These are phyloP conservation scores for Sporothrix schenckii DNA, from an alignment of 2,329 filamentous ascomycete genomes.

Conservation along the genomic window DNA sequence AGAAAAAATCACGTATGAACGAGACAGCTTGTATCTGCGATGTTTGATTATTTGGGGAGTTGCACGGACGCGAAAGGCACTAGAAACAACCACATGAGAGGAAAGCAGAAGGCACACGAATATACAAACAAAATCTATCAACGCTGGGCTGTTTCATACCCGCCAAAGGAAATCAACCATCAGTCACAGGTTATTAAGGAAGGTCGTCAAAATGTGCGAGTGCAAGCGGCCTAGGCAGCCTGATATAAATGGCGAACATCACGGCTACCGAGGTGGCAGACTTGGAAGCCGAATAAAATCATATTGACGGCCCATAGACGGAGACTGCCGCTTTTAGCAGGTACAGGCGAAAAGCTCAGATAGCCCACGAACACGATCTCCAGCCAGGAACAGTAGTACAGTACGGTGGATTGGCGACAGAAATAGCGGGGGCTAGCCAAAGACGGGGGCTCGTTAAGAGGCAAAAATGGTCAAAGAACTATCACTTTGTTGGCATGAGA, in stretches of 20 bases:
- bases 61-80: no score
- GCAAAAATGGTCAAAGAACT: background rate
- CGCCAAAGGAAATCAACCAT: background rate
- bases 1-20: background rate
- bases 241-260: constrained; percentile 9
- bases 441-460: background rate
- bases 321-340: constrained; percentile 8
- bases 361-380: background rate
- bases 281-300: constrained; percentile 16
- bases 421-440: background rate
- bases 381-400: background rate
- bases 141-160: background rate
- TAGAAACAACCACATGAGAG: background rate
- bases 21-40: no score
- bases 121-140: background rate
- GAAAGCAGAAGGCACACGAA: background rate
- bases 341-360: constrained; percentile 19
- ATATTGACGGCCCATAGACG: background rate
- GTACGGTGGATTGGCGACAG: background rate
- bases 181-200: background rate
- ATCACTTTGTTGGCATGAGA: background rate
- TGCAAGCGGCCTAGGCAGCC: constrained; percentile 2
- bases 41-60: background rate
- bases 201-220: background rate
- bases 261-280: background rate